Base-by-base conservation (phyloP, 1,284 basidiomycete species). In the Puccinia coronata region DNA sequence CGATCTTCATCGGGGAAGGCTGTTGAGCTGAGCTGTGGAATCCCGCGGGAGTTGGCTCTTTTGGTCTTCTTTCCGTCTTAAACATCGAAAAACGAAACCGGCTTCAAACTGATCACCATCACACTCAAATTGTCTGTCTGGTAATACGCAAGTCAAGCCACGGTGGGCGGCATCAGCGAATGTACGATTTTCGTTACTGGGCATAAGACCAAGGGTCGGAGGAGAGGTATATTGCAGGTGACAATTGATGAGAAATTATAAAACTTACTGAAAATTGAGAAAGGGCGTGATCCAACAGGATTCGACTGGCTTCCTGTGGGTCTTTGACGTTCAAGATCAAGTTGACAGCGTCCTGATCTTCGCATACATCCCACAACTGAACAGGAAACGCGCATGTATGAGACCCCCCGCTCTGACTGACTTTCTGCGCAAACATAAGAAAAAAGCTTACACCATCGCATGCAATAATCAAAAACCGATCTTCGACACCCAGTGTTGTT, bases 331-430 rank as follows among this genome's bases (percentile, higher is more conserved):
- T 88, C 67, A 91, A 91, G 77, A 98, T 90, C 71, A 97, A 89
- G 81, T 98, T 92, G 51, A 97, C 92, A 0, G 96, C 96, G 71
- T 90, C 90, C 87, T 99, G 95, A 86, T 99, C 97, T 77, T 91
- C 91, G 73, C 92, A 90, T 12, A 99, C 94, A 86, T 99, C 97
- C 97, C 97, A 99, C 0, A 99, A 89, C 96, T 98, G 84, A 79
- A 69, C 53, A 20, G 43, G n/a, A n/a, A n/a, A n/a, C n/a, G 18
- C 2, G 39, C 51, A 31, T 47, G 41, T 14, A 39, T 63, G 59
- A 82, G 55, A 34, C 41, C 65, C 31, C 12, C 34, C n/a, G n/a
- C 18, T 39, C 16, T 28, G 18, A 23, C 43, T 71, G 59, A 63
- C 65, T 55, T 23, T 55, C 11, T 34, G 8, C 20, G n/a, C 8